These are phyloP conservation scores for Fusarium sp. DNA, from an alignment of 2,329 filamentous ascomycete species.

Conservation along the genomic window DNA sequence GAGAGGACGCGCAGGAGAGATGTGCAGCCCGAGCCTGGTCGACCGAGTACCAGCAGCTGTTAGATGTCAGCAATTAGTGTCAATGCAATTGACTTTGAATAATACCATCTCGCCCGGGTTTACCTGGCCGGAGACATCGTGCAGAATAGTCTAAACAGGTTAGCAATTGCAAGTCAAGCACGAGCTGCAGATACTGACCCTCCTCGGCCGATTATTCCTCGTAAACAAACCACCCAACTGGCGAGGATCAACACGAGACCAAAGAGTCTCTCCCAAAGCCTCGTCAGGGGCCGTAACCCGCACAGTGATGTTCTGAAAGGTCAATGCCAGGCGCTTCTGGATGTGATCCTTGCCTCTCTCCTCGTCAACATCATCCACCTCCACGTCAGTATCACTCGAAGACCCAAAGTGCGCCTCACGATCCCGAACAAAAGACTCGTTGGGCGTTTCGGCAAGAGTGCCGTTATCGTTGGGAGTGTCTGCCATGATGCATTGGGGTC, in stretches of 20 bases:
- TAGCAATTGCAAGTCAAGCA: neutral
- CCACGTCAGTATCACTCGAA: slow-evolving; percentile 41
- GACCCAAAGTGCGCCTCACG: slow-evolving; percentile 23
- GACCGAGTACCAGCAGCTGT: slow-evolving; percentile 52
- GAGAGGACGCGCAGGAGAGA: slow-evolving; percentile 51
- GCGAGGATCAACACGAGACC: slow-evolving; percentile 42
- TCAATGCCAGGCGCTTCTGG: slow-evolving; percentile 41
- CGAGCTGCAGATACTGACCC: neutral
- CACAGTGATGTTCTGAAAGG: slow-evolving; percentile 41
- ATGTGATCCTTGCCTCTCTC: slow-evolving; percentile 37
- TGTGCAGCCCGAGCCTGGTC: slow-evolving; percentile 53
- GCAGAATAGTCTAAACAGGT: neutral
- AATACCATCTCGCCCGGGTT: slow-evolving; percentile 61
- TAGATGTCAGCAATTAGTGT: neutral
- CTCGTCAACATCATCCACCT: slow-evolving; percentile 27
- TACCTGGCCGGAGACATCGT: slow-evolving; percentile 49
- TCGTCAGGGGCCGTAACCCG: slow-evolving; percentile 36
- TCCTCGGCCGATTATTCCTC: neutral
- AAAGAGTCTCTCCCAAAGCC: slow-evolving; percentile 44
- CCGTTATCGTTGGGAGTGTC: slow-evolving; percentile 13
- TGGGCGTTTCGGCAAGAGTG: slow-evolving; percentile 4
- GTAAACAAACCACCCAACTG: slow-evolving; percentile 29
- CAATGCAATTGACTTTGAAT: neutral
- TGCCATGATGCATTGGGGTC: slow-evolving; percentile 8
- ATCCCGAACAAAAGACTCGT: slow-evolving; percentile 1